Evolutionary conservation across 2,329 filamentous ascomycete genomes (phyloP), one percentile per base, ranked within the genome.

Genomic region (Pestalotiopsis sp.): DNA sequence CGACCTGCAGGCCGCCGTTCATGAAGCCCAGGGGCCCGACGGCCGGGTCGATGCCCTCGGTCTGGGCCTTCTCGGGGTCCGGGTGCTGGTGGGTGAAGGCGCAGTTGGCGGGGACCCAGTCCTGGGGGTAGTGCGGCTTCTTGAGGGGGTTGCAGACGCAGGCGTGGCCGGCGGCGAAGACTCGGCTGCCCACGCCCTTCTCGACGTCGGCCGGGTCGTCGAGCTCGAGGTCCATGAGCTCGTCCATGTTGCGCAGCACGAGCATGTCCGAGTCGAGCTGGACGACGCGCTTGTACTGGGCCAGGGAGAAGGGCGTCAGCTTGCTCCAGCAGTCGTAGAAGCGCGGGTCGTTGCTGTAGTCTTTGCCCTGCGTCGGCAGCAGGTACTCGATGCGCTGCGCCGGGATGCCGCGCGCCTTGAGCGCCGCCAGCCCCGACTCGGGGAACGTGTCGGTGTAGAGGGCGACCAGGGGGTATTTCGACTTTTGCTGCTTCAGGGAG

Each of bases 311-410:
- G 5, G 92, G 90, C 17, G 91, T 88, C 36, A 97, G 88, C 82
- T 97, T 97, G 80, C 87, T 93, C 93, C 94, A 97, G 85, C 92
- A 94, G 80, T 97, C 93, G 81, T 93, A 91, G 85, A 97, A 97
- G 73, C 94, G 91, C 64, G 91, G 90, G 80, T 97, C 94, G 70
- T 92, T 88, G 75, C 84, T 87, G 83, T 90, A 97, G 81, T 93
- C 90, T 71, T 81, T 82, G 70, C 90, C 90, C 41, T 85, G 80
- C 2, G 86, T 86, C 1, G 94, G 93, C 12, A 92, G 83, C 52
- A 97, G 86, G 79, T 93, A 92, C 63, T 90, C 87, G 74, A 97
- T 90, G 74, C 85, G 87, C 80, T 92, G 89, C 69, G 88, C 87
- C 36, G 89, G 84, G 73, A 97, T 95, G 65, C 86, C 85, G 72